Base-by-base conservation (phyloP, 192 early-diverging fungal species). In the Bifiguratus adelaidae region DNA sequence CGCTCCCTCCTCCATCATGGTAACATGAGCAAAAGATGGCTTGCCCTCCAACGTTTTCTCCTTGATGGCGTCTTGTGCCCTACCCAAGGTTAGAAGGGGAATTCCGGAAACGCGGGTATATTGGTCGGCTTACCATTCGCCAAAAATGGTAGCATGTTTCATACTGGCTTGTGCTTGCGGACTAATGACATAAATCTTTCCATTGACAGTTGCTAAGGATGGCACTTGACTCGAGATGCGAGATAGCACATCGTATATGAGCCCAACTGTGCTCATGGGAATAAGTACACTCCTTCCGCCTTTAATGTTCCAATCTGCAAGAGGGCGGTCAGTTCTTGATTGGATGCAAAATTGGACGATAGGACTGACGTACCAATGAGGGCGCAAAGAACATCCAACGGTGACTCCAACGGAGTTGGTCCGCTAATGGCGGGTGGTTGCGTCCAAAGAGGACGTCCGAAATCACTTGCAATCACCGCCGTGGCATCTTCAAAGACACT, bases 111-210 rank as follows among this genome's bases (percentile, higher is more conserved):
- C n/a, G n/a, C n/a, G n/a, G n/a, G n/a, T n/a, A n/a, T n/a, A n/a
- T n/a, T n/a, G n/a, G n/a, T n/a, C n/a, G 15, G 30, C 43, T 27
- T 68, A 82, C 88, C 89, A 92, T 77, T 92, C 86, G 15, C 84
- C 84, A 55, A 77, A 71, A 45, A 92, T 89, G 55, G 82, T 87
- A 16, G 85, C 82, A 59, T 83, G 80, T 52, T 87, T 76, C 7
- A 92, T 60, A 1, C 84, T 77, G 25, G 71, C 75, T 36, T 89
- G 76, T 2, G 86, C 88, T 6, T 89, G 70, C 0, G 87, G 83
- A 3, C 81, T 86, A 3, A 85, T 65, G 44, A 88, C 67, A 38
- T 83, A 74, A 18, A 89, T n/a, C n/a, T 15, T 18, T 0, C 62
- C 62, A 47, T 58, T 43, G 8, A 69, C 52, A 23, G 84, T 63